phyloP scores from a whole-genome alignment of 2,329 filamentous ascomycete species.

The Xylaria sp. region DNA sequence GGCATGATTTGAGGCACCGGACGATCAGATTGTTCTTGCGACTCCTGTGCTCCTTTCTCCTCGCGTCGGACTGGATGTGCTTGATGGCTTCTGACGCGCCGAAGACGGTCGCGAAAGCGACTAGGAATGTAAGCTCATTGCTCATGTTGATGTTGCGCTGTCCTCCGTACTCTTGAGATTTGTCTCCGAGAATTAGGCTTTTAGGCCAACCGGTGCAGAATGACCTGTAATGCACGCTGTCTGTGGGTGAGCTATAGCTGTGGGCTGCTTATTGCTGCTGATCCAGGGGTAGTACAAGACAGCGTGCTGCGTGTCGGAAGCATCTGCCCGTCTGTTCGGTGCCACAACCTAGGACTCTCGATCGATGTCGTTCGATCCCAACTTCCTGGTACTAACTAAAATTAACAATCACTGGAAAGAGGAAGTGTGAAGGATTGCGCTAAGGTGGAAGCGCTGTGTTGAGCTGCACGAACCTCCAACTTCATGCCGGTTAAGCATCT shows the following conservation, averaged over 20 bases:
- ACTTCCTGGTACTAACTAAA: constrained; percentile 28
- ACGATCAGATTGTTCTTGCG: constrained; percentile 60
- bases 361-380: constrained; percentile 40
- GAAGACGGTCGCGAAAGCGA: constrained; percentile 56
- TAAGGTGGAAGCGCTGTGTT: constrained; percentile 12
- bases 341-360: constrained; percentile 27
- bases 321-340: constrained; percentile 31
- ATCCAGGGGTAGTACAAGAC: constrained; percentile 34
- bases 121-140: constrained; percentile 48
- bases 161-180: constrained; percentile 10
- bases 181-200: constrained; percentile 18
- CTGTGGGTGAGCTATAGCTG: constrained; percentile 7
- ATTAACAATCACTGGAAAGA: constrained; percentile 15
- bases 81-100: constrained; percentile 59
- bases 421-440: constrained; percentile 17
- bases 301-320: constrained; percentile 30
- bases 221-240: constrained; percentile 13
- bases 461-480: constrained; percentile 31
- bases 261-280: constrained; percentile 33
- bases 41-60: constrained; percentile 58
- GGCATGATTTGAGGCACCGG: constrained; percentile 58
- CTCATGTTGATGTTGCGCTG: constrained; percentile 39
- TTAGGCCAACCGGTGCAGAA: constrained; percentile 7
- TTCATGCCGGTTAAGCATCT: constrained; percentile 28
- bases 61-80: constrained; percentile 57